Evolutionary conservation across 2,329 filamentous ascomycete species (phyloP).

Genomic region (Ophiocordyceps unilateralis): DNA sequence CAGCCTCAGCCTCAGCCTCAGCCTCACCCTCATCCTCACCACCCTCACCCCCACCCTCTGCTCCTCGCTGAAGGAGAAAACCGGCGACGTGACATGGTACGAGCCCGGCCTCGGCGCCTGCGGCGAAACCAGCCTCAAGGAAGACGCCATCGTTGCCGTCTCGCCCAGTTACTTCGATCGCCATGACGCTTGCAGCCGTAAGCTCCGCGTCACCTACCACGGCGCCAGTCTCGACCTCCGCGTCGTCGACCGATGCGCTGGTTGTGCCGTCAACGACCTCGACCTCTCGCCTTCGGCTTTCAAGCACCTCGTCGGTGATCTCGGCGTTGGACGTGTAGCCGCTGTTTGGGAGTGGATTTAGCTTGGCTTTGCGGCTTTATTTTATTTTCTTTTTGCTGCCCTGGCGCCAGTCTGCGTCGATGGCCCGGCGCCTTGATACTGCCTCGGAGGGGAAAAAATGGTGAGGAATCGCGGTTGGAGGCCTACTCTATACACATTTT

Average conservation of each 20-base stretch:
- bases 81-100: conserved; percentile 32
- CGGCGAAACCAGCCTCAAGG: conserved; percentile 34
- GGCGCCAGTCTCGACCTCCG: conserved; percentile 34
- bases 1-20: too few species aligned
- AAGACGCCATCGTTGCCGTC: conserved; percentile 48
- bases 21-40: too few species aligned
- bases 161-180: conserved; percentile 52
- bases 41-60: too few species aligned
- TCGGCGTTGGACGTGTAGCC: conserved; percentile 8
- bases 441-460: not conserved
- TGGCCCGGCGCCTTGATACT: not conserved
- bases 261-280: conserved; percentile 27
- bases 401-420: not conserved
- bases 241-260: conserved; percentile 50
- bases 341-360: conserved; percentile 12
- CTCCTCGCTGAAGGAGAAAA: too few species aligned
- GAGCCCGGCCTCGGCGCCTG: conserved; percentile 50
- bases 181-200: conserved; percentile 39
- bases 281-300: conserved; percentile 32
- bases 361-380: not conserved
- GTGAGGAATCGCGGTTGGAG: too few species aligned
- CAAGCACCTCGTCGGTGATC: conserved; percentile 20
- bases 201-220: conserved; percentile 41
- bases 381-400: not conserved
- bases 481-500: too few species aligned